Evolutionary conservation across 2,329 filamentous ascomycete species (phyloP), one percentile per base, ranked within the genome.

Genomic region (Erysiphe neolycopersici): DNA sequence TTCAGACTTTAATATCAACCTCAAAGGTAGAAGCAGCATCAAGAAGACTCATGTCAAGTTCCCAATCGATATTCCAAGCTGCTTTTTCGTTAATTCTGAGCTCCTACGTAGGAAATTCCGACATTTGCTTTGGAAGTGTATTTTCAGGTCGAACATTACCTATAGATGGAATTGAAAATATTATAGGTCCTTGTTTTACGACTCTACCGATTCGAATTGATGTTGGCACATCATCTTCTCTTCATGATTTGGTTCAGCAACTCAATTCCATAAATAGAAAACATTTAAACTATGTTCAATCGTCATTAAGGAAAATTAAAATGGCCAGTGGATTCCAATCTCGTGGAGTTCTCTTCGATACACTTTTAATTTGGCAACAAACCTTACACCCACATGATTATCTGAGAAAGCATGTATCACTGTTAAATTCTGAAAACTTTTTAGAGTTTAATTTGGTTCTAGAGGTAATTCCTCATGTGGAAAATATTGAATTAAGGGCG

Each of bases 361-460:
- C 76, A 0, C 62, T 93, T 0, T 76, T 92, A 52, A 75, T 85
- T 0, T 94, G 85, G 65, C 85, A 94, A 52, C 77, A 92, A 53
- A 79, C 76, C 0, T 61, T 78, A 1, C 59, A 62, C 26, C 47
- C 49, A 2, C 49, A 54, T n/a, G 48, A 54, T 3, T 53, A 61
- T 51, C 51, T 52, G 48, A 47, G 49, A 1, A 51, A 58, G 3
- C 32, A 55, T 2, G 61, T 87, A 0, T 57, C 53, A 10, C 64
- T 83, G 44, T 55, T 70, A 0, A 65, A 68, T 22, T 73, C 78
- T 43, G 58, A 66, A 5, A 85, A 94, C 54, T 69, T 71, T 18
- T 62, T 89, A 6, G 84, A 92, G 54, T 84, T 81, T 37, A 73
- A 71, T 44, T 54, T 91, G 1, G 67, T 85, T 2, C 55, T 92